Evolutionary conservation across 192 early-diverging fungal genomes (phyloP).

Genomic region (Dispira simplex): DNA sequence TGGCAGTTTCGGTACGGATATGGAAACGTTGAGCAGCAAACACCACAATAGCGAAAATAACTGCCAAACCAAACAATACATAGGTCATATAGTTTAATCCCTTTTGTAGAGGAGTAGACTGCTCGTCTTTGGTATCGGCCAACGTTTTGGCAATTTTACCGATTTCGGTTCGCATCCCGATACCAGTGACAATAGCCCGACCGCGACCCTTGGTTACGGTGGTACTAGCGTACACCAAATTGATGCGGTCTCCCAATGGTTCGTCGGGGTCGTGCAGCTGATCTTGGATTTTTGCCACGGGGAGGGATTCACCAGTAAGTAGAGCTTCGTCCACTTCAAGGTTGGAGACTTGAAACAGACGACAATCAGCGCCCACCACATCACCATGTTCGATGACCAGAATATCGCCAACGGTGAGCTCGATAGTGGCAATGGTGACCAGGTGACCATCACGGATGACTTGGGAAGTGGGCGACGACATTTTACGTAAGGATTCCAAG

Average conservation of each 20-base stretch:
- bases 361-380: slow-evolving; percentile 82
- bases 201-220: slow-evolving; percentile 78
- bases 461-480: slow-evolving; percentile 72
- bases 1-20: slow-evolving; percentile 35
- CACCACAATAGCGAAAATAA: slow-evolving; percentile 63
- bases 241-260: slow-evolving; percentile 82
- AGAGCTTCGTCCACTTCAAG: slow-evolving; percentile 87
- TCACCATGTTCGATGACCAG: slow-evolving; percentile 89
- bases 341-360: slow-evolving; percentile 70
- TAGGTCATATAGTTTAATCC: slow-evolving; percentile 61
- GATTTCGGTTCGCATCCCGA: slow-evolving; percentile 80
- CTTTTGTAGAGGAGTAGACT: slow-evolving; percentile 49
- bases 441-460: slow-evolving; percentile 75
- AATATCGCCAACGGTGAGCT: slow-evolving; percentile 81
- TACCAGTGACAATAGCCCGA: slow-evolving; percentile 74
- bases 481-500: slow-evolving; percentile 79
- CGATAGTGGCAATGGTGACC: slow-evolving; percentile 53
- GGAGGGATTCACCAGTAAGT: slow-evolving; percentile 81
- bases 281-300: slow-evolving; percentile 52
- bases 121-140: slow-evolving; percentile 30
- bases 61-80: slow-evolving; percentile 52
- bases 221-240: slow-evolving; percentile 82
- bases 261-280: slow-evolving; percentile 47
- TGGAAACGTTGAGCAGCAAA: slow-evolving; percentile 58
- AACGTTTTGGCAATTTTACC: slow-evolving; percentile 82